Percentiles rank a stretch among this genome's conserved stretches.
phyloP scores from a whole-genome alignment of 2,329 filamentous ascomycete species.

The Fusarium fujikuroi region DNA sequence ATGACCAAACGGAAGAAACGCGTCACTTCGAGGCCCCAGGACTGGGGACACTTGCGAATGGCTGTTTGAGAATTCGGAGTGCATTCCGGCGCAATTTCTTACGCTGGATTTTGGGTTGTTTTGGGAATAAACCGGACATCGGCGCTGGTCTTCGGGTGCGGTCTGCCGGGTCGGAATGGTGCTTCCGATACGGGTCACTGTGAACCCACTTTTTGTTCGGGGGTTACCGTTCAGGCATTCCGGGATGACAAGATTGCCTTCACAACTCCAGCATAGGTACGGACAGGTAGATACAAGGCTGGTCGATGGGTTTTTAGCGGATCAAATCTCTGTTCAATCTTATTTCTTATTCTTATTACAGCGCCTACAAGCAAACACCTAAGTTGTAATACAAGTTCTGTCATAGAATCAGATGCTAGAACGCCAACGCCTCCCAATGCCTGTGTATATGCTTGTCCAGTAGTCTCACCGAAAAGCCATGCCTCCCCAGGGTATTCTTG shows the following conservation, averaged over 20 bases:
- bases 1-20: background rate
- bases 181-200: slow-evolving; percentile 26
- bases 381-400: slow-evolving; percentile 1
- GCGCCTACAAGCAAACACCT: slow-evolving; percentile 10
- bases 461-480: slow-evolving; percentile 6
- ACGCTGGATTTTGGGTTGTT: background rate
- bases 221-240: background rate
- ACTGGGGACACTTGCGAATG: background rate
- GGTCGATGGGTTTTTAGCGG: background rate
- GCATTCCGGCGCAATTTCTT: background rate
- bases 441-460: slow-evolving; percentile 28
- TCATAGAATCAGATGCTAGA: slow-evolving; percentile 15
- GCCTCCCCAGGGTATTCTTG: slow-evolving; percentile 32
- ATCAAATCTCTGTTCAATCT: background rate
- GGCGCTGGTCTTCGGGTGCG: background rate
- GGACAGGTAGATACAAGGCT: background rate
- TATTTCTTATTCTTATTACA: background rate
- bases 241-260: background rate
- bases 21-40: background rate
- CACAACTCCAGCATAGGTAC: no score
- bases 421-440: slow-evolving; percentile 36
- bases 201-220: slow-evolving; percentile 30
- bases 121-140: background rate
- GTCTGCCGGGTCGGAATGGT: slow-evolving; percentile 23
- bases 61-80: background rate